Evolutionary conservation across 2,329 filamentous ascomycete genomes (phyloP), one percentile per base, ranked within the genome.

Genomic region (Sclerotiophoma versabilis): DNA sequence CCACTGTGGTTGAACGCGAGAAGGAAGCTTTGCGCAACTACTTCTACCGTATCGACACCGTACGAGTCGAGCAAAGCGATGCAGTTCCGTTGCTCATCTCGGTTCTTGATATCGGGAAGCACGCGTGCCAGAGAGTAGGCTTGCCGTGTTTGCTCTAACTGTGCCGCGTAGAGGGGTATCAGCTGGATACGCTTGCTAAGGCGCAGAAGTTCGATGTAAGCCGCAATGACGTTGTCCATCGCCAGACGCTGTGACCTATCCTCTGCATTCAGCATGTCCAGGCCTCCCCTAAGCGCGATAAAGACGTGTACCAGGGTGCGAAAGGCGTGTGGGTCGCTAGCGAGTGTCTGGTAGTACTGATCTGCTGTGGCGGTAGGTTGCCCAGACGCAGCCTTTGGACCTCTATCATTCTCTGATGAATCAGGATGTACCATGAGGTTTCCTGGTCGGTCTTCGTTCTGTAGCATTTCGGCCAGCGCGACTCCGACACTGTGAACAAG

Each of bases 161-260:
- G 88, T 8, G 92, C 92, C 58, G 91, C 93, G 73, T 99, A 99
- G 0, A 96, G 79, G 0, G 95, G 93, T 49, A 96, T 89, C 34
- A 95, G 78, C 58, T 93, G 88, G 54, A 89, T 86, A 49, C 95
- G 85, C 27, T 87, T 85, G 14, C 85, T 84, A 39, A 89, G 81
- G 36, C 90, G 86, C 30, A 99, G 78, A 57, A 90, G 87, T 64
- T 90, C 89, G 49, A 96, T 89, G 71, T 98, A 98, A 4, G 86
- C 87, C 1, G 89, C 86, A 46, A 97, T 80, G 39, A 93, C 86
- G 66, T 90, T 91, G 67, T 96, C 89, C 60, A 87, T 83, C 14
- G 65, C 49, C 27, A 61, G 80, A 77, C 58, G 56, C 23, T 50
- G 51, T 23, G 54, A 38, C 27, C 77, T 48, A 14, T 53, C 37